Conservation (phyloP, 495 filamentous ascomycete species). For the Talaromyces liani region DNA sequence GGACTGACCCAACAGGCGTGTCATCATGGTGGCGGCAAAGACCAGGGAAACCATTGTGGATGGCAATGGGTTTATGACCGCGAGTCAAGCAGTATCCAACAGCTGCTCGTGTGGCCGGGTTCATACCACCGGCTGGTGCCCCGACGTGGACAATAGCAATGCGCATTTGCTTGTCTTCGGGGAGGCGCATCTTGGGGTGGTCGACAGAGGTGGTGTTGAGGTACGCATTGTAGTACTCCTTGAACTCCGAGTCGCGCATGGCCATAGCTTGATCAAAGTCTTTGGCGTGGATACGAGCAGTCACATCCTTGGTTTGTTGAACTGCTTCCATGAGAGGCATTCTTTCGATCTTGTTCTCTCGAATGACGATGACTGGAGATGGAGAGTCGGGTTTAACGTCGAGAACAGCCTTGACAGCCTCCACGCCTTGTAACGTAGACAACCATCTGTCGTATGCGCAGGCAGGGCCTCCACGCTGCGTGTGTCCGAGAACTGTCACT, state of each 20-base stretch:
- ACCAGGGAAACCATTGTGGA: conserved; percentile 97
- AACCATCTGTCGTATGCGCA: conserved; percentile 94
- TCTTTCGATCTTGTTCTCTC: conserved; percentile 94
- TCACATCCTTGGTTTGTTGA: conserved; percentile 71
- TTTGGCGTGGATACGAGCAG: conserved; percentile 67
- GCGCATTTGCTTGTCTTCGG: conserved; percentile 75
- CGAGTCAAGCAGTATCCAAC: conserved; percentile 94
- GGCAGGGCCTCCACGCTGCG: conserved; percentile 86
- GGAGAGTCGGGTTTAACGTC: conserved; percentile 81
- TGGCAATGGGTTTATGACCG: conserved; percentile 83
- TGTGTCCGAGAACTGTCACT: conserved; percentile 92
- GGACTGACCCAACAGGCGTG: conserved; percentile 71
- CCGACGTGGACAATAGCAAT: conserved; percentile 96
- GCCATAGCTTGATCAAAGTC: conserved; percentile 82
- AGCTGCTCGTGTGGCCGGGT: conserved; percentile 88
- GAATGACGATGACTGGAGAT: conserved; percentile 91
- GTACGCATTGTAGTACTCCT: conserved; percentile 84
- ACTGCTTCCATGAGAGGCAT: conserved; percentile 88
- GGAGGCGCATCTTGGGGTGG: conserved; percentile 53
- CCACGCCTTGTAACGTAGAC: conserved; percentile 87
- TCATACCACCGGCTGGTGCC: conserved; percentile 98
- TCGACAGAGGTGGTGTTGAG: conserved; percentile 76
- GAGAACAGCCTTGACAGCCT: conserved; percentile 93
- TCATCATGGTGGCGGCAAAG: conserved; percentile 86
- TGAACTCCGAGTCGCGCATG: conserved; percentile 86